Conservation (phyloP, 352 stramenopile genomes). For the Pythium plurisporium region DNA sequence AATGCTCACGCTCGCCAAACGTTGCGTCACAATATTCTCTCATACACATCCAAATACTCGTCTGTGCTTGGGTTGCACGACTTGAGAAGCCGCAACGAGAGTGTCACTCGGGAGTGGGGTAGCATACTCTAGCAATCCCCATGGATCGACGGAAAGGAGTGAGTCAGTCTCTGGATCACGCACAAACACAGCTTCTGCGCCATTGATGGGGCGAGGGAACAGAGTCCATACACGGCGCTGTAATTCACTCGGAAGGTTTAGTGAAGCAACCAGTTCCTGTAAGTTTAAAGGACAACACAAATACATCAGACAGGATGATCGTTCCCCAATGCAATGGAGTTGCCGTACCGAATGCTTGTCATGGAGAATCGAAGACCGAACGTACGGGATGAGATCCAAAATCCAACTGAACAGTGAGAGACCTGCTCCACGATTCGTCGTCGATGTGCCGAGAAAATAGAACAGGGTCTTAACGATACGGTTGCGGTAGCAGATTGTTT, state of each 20-base stretch:
- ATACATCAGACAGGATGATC: no score
- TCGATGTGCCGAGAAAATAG: constrained; percentile 64
- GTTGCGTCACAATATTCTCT: constrained; percentile 57
- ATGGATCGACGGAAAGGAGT: constrained; percentile 60
- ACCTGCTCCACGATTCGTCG: constrained; percentile 46
- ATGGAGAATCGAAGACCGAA: constrained; percentile 69
- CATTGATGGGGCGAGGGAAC: constrained; percentile 47
- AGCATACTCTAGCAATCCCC: constrained; percentile 69
- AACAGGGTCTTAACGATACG: constrained; percentile 83
- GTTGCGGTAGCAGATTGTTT: constrained; percentile 82
- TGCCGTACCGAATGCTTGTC: constrained; percentile 76
- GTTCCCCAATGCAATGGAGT: no score
- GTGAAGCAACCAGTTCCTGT: constrained; percentile 65
- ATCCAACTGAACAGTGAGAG: constrained; percentile 86
- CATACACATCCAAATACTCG: constrained; percentile 73
- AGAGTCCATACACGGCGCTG: constrained; percentile 67
- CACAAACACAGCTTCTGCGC: constrained; percentile 26
- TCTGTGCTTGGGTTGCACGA: constrained; percentile 53
- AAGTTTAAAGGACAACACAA: constrained; percentile 11
- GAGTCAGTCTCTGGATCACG: constrained; percentile 17
- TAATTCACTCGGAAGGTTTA: constrained; percentile 52
- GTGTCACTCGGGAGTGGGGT: constrained; percentile 64
- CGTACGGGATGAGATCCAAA: constrained; percentile 74
- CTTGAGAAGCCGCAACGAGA: constrained; percentile 33
- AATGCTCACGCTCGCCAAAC: constrained; percentile 65